Percentiles rank a stretch among this genome's conserved stretches.
Evolutionary conservation across 2,329 filamentous ascomycete species (phyloP).

Genomic region (Graphiopsis chlorocephala): DNA sequence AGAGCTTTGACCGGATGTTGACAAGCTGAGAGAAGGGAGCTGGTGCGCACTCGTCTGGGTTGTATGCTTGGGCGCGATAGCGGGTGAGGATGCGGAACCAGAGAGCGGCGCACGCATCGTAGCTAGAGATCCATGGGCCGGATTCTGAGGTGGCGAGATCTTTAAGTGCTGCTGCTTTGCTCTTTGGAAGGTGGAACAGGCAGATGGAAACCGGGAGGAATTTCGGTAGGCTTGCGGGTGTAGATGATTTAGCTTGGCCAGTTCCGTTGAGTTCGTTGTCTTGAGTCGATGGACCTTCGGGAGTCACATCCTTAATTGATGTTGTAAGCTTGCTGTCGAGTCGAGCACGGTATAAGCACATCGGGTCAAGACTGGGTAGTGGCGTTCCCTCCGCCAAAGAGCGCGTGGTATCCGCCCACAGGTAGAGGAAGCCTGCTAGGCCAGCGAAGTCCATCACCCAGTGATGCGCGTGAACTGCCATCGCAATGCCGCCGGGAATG

Average conservation of each 20-base stretch:
- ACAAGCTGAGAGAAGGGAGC: slow-evolving; percentile 15
- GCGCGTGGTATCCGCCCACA: slow-evolving; percentile 14
- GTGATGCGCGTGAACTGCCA: slow-evolving; percentile 23
- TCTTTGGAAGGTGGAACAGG: not conserved
- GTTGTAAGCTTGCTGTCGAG: not conserved
- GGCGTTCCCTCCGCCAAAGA: not conserved
- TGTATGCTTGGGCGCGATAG: slow-evolving; percentile 12
- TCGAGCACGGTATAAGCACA: not conserved
- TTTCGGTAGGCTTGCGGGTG: not conserved
- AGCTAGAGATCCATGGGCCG: not conserved
- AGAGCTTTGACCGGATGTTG: slow-evolving; percentile 18
- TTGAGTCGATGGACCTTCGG: not conserved
- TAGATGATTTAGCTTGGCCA: slow-evolving; percentile 6
- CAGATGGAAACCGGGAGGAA: not conserved
- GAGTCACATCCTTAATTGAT: not conserved
- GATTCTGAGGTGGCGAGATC: not conserved
- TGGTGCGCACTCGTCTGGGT: not conserved
- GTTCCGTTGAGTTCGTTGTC: not conserved
- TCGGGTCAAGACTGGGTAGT: not conserved
- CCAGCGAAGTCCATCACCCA: slow-evolving; percentile 21
- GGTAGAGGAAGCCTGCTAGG: slow-evolving; percentile 18
- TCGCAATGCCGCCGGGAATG: slow-evolving; percentile 22
- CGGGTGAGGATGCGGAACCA: slow-evolving; percentile 23
- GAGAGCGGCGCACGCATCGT: slow-evolving; percentile 20
- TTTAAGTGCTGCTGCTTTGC: not conserved